Percentiles rank a stretch among this genome's conserved stretches.
Evolutionary conservation across 1,284 basidiomycete genomes (phyloP).

Genomic region (Neotropicomus parvogracilis): DNA sequence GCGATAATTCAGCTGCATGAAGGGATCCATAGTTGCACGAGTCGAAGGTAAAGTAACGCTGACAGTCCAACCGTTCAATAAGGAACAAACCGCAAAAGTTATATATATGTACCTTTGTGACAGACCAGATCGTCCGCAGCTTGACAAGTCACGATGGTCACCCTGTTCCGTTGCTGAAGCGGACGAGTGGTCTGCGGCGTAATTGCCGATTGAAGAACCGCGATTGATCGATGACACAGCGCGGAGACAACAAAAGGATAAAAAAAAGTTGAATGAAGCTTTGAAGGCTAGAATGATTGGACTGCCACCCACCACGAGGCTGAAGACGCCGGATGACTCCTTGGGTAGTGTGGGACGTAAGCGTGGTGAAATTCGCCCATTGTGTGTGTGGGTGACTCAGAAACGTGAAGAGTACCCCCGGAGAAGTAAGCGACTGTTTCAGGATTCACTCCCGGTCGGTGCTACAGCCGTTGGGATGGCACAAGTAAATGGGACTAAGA

Average conservation of each 20-base stretch:
- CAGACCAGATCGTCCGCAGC: background rate
- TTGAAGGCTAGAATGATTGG: background rate
- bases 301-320: conserved; percentile 14
- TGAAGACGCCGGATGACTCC: conserved; percentile 1
- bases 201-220: conserved; percentile 6
- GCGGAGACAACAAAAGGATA: conserved; percentile 6
- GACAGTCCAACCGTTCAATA: background rate
- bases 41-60: conserved; percentile 1
- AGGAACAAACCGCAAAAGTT: background rate
- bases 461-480: conserved; percentile 5
- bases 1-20: conserved; percentile 16
- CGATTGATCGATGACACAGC: conserved; percentile 8
- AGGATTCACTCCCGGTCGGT: conserved; percentile 3
- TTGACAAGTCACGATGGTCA: background rate
- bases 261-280: no score
- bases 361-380: background rate
- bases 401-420: background rate
- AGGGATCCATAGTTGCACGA: conserved; percentile 17
- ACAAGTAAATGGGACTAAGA: conserved; percentile 10
- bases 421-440: conserved; percentile 2
- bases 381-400: background rate
- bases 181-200: conserved; percentile 6
- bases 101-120: conserved; percentile 19
- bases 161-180: background rate
- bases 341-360: conserved; percentile 12